Percentiles rank a stretch among this genome's conserved stretches.
phyloP scores from a whole-genome alignment of 345 rosid species.

The Eucalyptus pauciflora region DNA sequence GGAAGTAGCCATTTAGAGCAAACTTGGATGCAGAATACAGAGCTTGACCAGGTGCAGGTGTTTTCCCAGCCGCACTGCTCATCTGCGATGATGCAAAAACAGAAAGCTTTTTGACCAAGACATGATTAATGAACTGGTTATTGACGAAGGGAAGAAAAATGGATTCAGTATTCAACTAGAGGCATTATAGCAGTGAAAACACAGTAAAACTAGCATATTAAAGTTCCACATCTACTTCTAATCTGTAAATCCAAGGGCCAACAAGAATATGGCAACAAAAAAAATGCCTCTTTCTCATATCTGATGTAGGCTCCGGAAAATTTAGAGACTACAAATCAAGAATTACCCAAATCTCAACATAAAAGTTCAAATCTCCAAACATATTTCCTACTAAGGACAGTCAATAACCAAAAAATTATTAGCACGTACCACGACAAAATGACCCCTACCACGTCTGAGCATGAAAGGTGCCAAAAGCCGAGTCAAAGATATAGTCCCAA shows the following conservation, averaged over 20 bases:
- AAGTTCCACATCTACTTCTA: not conserved
- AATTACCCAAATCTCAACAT: not conserved
- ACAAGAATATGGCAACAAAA: not conserved
- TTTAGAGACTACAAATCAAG: not conserved
- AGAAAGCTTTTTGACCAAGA: not conserved
- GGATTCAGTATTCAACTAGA: not conserved
- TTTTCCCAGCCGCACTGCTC: slow-evolving; percentile 98
- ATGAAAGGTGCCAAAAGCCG: slow-evolving; percentile 64
- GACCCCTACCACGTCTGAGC: slow-evolving; percentile 79
- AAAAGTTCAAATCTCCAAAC: not conserved
- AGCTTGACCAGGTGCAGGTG: slow-evolving; percentile 93
- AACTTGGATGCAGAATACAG: slow-evolving; percentile 87
- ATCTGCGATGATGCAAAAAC: slow-evolving; percentile 32
- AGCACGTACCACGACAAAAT: slow-evolving; percentile 87
- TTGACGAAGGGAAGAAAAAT: not conserved
- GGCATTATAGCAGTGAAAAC: not conserved
- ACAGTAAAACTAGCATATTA: not conserved
- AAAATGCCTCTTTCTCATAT: not conserved
- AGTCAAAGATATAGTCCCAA: slow-evolving; percentile 85
- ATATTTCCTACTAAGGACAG: not conserved
- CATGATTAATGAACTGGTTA: not conserved
- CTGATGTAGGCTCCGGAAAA: not conserved
- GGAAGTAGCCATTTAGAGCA: slow-evolving; percentile 90
- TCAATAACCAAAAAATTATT: not conserved
- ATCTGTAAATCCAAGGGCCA: not conserved